A percentile compares a stretch with the other conserved stretches of the same genome.
Evolutionary conservation across 495 filamentous ascomycete species (phyloP).

Genomic region (Beverwykella pulmonaria): DNA sequence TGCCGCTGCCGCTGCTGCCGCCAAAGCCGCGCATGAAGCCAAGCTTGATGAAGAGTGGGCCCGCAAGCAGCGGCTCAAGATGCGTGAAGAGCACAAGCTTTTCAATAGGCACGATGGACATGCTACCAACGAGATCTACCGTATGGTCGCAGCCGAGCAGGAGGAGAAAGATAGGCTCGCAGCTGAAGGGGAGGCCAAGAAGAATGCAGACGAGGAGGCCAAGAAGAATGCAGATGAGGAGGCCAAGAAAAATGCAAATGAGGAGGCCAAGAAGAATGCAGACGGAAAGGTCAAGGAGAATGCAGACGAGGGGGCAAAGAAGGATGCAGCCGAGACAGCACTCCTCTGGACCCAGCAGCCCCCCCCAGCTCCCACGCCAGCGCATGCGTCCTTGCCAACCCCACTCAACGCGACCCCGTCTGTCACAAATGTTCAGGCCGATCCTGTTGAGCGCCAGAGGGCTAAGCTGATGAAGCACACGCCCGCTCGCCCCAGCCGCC

Average conservation of each 20-base stretch:
- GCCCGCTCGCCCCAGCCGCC: conserved; percentile 20
- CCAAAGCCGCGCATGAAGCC: background rate
- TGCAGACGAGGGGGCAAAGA: background rate
- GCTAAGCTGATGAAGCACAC: conserved; percentile 21
- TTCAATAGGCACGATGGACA: background rate
- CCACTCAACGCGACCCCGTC: background rate
- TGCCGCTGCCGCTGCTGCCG: background rate
- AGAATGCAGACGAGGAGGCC: background rate
- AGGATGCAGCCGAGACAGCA: background rate
- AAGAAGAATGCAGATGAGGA: background rate
- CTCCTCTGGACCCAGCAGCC: conserved; percentile 22
- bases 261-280: background rate
- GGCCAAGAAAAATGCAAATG: no score
- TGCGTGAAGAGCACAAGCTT: background rate
- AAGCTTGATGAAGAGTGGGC: background rate
- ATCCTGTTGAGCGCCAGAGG: conserved; percentile 16
- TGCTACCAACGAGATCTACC: background rate
- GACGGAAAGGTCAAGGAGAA: no score
- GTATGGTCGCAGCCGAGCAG: background rate
- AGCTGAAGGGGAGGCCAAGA: background rate
- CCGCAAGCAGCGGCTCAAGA: background rate
- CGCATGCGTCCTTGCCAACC: conserved; percentile 19
- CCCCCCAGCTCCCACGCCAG: conserved; percentile 7
- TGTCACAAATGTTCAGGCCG: background rate
- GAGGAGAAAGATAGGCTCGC: background rate